Base-by-base conservation (phyloP, 2,329 filamentous ascomycete species). In the Fusarium graminum region DNA sequence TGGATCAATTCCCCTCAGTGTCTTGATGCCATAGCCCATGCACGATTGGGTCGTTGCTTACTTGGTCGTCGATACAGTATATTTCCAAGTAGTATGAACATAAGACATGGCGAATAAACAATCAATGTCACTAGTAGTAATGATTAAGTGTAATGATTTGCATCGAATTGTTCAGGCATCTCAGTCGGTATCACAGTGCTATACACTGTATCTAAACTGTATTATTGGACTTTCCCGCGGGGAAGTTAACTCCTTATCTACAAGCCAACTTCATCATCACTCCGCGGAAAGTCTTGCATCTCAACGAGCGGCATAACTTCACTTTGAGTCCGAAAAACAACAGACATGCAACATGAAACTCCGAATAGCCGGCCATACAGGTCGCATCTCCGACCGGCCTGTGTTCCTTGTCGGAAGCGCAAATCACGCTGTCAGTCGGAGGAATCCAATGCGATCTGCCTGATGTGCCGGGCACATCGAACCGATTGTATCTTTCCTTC, bases 351-450 rank as follows among this genome's bases (percentile, higher is more conserved):
- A 3, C 57, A 49, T 8, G 22, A n/a, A 40, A 43, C 43, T 19
- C 59, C 50, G 6, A 67, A 65, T 52, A 62, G 65, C 14, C 67
- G 87, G 42, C 87, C 86, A 4, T 89, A 89, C 71, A 80, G 87
- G 59, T 89, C 86, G 9, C 87, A 89, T 75, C 82, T 87, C 61
- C 82, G 84, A 38, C 85, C 86, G 47, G 87, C 87, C 10, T 89
- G 87, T 75, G 77, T 86, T 51, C 78, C 86, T 14, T 90, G 87
- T 70, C 81, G 87, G 52, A 83, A 83, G 60, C 82, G 87, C 60
- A 89, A 89, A 73, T 87, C 86, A 3, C 81, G 87, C 65, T 89
- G 87, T 72, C 87, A 86, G 17, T 82, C 86, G 28, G 85, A 87
- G 68, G 76, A 83, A 14, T 80, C 81, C 32, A 28, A n/a, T 28